Evolutionary conservation across 1,284 basidiomycete genomes (phyloP), one percentile per base, ranked within the genome.

Genomic region (Apiotrichum akiyoshidainum): DNA sequence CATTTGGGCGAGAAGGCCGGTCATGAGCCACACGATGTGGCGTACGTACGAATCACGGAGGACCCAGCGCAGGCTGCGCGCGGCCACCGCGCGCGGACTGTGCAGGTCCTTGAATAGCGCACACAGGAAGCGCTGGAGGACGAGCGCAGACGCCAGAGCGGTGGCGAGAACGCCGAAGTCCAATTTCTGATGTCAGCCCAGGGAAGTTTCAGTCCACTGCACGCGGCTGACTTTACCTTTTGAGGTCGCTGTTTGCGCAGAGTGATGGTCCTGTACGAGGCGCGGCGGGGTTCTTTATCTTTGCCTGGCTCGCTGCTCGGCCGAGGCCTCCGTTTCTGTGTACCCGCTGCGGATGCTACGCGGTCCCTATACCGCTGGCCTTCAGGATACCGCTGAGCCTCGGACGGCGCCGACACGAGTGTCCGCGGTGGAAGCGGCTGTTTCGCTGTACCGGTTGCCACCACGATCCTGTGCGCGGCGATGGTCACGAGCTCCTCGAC

Each of bases 41-140:
- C 85, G 85, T 72, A 87, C 82, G 56, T 86, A 82, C 65, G 84
- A 83, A 70, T 87, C 85, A 31, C 82, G 84, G 33, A 86, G 78
- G 64, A 84, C 85, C 85, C 85, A 87, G 17, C 85, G 80, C 22
- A 87, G 69, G 69, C 84, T 85, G 10, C 79, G 79, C 1, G 74
- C 70, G 0, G 83, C 81, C 31, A 87, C 80, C 84, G 84, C 85
- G 5, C 83, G 83, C 61, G 78, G 77, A 7, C 77, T 76, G 60
- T 76, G 78, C 17, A 71, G 68, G 35, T 72, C 74, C 55, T 76
- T 72, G 49, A 74, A 76, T 8, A 77, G 64, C 47, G 72, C 73
- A 31, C 73, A 75, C 54, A 75, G 74, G 3, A 77, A 59, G 3
- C 72, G 71, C 49, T 87, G 85, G 60, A 87, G 86, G 0, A 85